These are phyloP conservation scores for Hericium rajendrae DNA, from an alignment of 768 basidiomycete genomes.

Conservation along the genomic window DNA sequence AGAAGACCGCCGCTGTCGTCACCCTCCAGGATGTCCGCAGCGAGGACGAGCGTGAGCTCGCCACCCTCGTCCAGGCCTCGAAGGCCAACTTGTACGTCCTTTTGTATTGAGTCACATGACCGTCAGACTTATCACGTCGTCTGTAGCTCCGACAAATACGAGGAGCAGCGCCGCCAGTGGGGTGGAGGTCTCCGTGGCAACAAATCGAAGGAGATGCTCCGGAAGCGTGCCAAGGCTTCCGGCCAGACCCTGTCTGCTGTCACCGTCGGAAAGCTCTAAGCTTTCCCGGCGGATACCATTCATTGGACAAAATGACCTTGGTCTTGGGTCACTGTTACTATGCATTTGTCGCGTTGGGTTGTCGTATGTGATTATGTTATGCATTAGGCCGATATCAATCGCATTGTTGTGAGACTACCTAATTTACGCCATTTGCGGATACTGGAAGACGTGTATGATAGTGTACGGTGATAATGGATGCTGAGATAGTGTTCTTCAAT, in stretches of 20 bases:
- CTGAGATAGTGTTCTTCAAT: not conserved
- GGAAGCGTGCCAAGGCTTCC: constrained; percentile 87
- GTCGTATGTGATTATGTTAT: not conserved
- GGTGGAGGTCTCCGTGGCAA: constrained; percentile 93
- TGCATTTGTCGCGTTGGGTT: not conserved
- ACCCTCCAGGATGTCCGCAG: constrained; percentile 90
- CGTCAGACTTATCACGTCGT: not conserved
- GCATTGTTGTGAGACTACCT: not conserved
- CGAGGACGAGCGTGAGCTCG: constrained; percentile 90
- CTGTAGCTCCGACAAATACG: constrained; percentile 80
- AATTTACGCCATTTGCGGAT: not conserved
- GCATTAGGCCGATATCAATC: not conserved
- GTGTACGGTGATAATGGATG: not conserved
- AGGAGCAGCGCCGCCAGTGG: constrained; percentile 86
- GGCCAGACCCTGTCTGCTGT: constrained; percentile 56
- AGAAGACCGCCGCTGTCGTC: constrained; percentile 93
- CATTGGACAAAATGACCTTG: not conserved
- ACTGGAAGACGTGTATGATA: not conserved
- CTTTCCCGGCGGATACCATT: not conserved
- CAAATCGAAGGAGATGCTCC: constrained; percentile 89
- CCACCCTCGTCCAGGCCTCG: constrained; percentile 84
- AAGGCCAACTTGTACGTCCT: constrained; percentile 89
- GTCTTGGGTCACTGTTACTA: not conserved
- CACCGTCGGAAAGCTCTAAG: constrained; percentile 56
- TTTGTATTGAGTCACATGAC: not conserved